Evolutionary conservation across 192 early-diverging fungal genomes (phyloP), one percentile per base, ranked within the genome.

Genomic region (Rhizophagus clarus): DNA sequence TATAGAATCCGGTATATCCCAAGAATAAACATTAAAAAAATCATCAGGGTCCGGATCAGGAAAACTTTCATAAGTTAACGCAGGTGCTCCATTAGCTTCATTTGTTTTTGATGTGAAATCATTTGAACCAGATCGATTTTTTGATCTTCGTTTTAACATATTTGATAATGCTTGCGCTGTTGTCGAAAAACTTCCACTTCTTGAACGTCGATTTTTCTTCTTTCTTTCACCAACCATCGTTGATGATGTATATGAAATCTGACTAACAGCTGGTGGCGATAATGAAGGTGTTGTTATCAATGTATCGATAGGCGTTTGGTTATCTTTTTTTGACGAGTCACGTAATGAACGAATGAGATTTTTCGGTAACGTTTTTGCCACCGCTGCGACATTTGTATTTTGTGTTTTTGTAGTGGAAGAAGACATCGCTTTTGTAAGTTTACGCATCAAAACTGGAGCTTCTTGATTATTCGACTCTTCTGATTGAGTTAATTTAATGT

Each of bases 1-100:
- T 26, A 76, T 76, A n/a, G 51, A 63, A 63, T 76, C 74, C 15
- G 74, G 74, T 47, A 76, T 63, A 63, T 76, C 74, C 74, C 74
- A 76, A n/a, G 31, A 14, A 28, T 63, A 37, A n/a, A 76, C 61
- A 62, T 76, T 64, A 45, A 76, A 31, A 63, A 63, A 76, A 40
- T 76, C 74, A 40, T 76, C 74, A 12, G 74, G 34, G 28, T 37
- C 61, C 5, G 74, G 74, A 76, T 76, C 74, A 31, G 74, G 74
- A 76, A 76, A 76, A 62, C 74, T 76, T 64, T 61, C 61, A 42
- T 76, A 76, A 34, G 74, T 64, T 14, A 63, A 61, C 0, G 12
- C 10, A 28, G 72, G 31, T 76, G 5, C 7, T 17, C n/a, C 34
- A 22, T 32, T 70, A 40, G 14, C 20, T 28, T 64, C 28, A 11